Evolutionary conservation across 805 yeast genomes (phyloP).

Genomic region (Yamadazyma insecticola): DNA sequence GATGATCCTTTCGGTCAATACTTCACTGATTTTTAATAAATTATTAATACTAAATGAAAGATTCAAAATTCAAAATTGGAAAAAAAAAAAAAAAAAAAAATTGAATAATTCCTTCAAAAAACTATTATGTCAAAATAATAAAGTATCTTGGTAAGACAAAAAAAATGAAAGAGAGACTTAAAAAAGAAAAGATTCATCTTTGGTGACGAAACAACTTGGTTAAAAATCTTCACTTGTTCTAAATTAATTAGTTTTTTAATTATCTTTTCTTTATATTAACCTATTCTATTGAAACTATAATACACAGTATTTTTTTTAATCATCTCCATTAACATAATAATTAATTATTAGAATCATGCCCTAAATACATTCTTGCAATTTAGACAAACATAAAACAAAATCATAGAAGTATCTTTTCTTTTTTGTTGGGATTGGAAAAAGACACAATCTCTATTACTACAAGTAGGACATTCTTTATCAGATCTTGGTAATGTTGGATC

Average conservation of each 20-base stretch:
- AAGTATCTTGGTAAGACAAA: too few relatives aligned
- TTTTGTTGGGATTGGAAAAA: conserved; percentile 96
- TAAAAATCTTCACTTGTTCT: too few relatives aligned
- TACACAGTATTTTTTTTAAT: background rate
- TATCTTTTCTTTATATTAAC: too few relatives aligned
- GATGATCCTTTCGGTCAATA: conserved; percentile 35
- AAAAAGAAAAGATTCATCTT: too few relatives aligned
- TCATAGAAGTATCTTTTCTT: conserved; percentile 93
- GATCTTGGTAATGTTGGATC: conserved; percentile 98
- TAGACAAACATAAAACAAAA: conserved; percentile 86
- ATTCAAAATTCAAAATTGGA: background rate
- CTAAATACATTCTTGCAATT: conserved; percentile 75
- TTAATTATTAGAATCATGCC: conserved; percentile 15
- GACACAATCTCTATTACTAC: conserved; percentile 86
- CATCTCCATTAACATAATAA: too few relatives aligned
- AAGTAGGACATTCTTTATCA: conserved; percentile 87
- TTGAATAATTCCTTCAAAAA: background rate
- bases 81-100: background rate
- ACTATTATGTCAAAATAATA: background rate
- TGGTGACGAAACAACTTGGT: too few relatives aligned
- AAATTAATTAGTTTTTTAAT: too few relatives aligned
- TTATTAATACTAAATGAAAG: too few relatives aligned
- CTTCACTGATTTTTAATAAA: conserved; percentile 29
- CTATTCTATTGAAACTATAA: too few relatives aligned
- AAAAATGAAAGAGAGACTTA: too few relatives aligned